Percentiles rank a stretch among this genome's conserved stretches.
phyloP scores from a whole-genome alignment of 306 rosid species.

The Dalbergia oliveri region DNA sequence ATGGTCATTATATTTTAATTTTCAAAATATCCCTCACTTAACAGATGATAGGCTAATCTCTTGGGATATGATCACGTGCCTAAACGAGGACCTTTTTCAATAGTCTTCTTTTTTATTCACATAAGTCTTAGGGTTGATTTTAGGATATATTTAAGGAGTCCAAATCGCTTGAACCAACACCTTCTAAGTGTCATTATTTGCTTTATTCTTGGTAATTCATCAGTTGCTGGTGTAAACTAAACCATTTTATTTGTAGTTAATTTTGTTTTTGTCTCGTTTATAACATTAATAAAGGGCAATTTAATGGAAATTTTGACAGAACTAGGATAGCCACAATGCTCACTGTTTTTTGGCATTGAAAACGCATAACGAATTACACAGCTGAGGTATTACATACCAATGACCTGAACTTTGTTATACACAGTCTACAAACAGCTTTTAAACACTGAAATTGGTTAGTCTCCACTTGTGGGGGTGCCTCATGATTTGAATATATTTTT shows the following conservation, averaged over 20 bases:
- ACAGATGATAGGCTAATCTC: too few species aligned
- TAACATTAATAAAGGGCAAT: neutral
- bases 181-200: neutral
- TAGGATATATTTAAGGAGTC: too few species aligned
- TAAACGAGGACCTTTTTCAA: too few species aligned
- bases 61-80: too few species aligned
- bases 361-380: neutral
- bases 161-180: too few species aligned
- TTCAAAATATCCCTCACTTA: too few species aligned
- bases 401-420: neutral
- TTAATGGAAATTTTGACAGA: neutral
- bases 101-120: too few species aligned
- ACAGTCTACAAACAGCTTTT: neutral
- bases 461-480: constrained; percentile 1
- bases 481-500: constrained; percentile 28
- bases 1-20: neutral
- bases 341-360: neutral
- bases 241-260: neutral
- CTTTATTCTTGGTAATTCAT: constrained; percentile 3
- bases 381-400: neutral
- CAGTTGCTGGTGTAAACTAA: neutral
- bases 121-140: too few species aligned
- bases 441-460: constrained; percentile 18
- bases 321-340: neutral
- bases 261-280: neutral